A percentile compares a stretch with the other conserved stretches of the same genome.
Evolutionary conservation across 2,329 filamentous ascomycete species (phyloP).

Genomic region (Ascochyta pisi): DNA sequence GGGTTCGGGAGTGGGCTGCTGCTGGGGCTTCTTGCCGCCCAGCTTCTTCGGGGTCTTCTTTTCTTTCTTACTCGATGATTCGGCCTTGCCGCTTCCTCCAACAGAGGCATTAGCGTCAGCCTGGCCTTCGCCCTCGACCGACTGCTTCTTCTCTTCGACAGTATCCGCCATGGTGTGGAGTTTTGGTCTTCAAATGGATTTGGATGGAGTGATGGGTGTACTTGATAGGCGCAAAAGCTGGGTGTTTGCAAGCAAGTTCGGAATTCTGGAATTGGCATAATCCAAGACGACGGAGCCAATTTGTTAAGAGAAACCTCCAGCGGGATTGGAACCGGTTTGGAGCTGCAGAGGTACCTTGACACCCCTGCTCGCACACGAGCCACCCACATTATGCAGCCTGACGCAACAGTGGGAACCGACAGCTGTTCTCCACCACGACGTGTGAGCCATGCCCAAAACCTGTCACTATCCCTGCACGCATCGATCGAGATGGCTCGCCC

Average conservation of each 20-base stretch:
- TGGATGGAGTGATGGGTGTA: not conserved
- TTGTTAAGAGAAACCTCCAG: constrained; percentile 41
- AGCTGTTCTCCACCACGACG: constrained; percentile 31
- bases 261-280: constrained; percentile 24
- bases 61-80: constrained; percentile 54
- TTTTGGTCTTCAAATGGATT: constrained; percentile 13
- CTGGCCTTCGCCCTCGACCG: constrained; percentile 47
- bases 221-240: constrained; percentile 7
- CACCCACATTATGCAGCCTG: constrained; percentile 46
- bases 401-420: constrained; percentile 45
- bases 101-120: constrained; percentile 46
- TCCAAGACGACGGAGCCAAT: constrained; percentile 33
- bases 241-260: constrained; percentile 22
- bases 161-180: constrained; percentile 47
- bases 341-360: constrained; percentile 35
- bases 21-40: constrained; percentile 54
- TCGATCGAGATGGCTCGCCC: constrained; percentile 16
- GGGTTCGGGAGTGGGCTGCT: constrained; percentile 56
- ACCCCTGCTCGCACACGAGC: constrained; percentile 43
- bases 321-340: constrained; percentile 48
- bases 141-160: constrained; percentile 48
- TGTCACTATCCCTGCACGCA: constrained; percentile 39
- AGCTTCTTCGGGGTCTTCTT: constrained; percentile 60
- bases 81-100: constrained; percentile 46
- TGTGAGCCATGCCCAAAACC: constrained; percentile 36